A percentile compares a stretch with the other conserved stretches of the same genome.
Conservation (phyloP, 495 filamentous ascomycete genomes). For the Podospora didyma region DNA sequence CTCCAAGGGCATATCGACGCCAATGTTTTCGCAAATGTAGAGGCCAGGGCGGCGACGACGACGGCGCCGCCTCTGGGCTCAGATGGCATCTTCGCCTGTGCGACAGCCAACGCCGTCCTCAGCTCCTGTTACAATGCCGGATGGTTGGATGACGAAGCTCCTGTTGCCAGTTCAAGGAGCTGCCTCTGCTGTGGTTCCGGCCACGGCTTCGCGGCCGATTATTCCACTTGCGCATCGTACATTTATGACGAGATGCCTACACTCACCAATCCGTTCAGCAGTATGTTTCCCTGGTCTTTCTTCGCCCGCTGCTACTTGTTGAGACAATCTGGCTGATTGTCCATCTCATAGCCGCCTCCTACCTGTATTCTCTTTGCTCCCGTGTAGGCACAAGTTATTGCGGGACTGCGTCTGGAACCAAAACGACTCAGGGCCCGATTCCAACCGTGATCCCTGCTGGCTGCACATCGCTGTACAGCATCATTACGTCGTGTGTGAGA, state of each 20-base stretch:
- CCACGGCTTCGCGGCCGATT: slow-evolving; percentile 7
- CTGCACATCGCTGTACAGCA: slow-evolving; percentile 12
- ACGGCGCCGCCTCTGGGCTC: too few relatives aligned
- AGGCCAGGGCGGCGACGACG: slow-evolving; percentile 7
- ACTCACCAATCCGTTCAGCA: slow-evolving; percentile 4
- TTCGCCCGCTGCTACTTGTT: not conserved
- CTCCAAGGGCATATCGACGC: slow-evolving; percentile 16
- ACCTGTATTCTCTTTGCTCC: not conserved
- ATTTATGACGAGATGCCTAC: slow-evolving; percentile 7
- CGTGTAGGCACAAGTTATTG: not conserved
- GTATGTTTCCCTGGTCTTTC: slow-evolving; percentile 3
- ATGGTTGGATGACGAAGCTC: slow-evolving; percentile 8
- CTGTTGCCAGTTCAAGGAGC: not conserved
- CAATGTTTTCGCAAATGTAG: not conserved
- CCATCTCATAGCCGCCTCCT: not conserved
- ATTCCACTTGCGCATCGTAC: slow-evolving; percentile 24
- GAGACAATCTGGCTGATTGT: too few relatives aligned
- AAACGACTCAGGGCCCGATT: too few relatives aligned
- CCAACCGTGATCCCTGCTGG: slow-evolving; percentile 2
- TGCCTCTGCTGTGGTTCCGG: slow-evolving; percentile 23
- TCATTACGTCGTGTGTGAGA: slow-evolving; percentile 11
- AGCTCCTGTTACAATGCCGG: slow-evolving; percentile 10
- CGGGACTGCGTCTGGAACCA: too few relatives aligned
- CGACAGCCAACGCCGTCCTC: slow-evolving; percentile 12
- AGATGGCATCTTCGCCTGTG: slow-evolving; percentile 18